A percentile compares a stretch with the other conserved stretches of the same genome.
Evolutionary conservation across 1,284 basidiomycete species (phyloP).

Genomic region (Apiotrichum laibachii): DNA sequence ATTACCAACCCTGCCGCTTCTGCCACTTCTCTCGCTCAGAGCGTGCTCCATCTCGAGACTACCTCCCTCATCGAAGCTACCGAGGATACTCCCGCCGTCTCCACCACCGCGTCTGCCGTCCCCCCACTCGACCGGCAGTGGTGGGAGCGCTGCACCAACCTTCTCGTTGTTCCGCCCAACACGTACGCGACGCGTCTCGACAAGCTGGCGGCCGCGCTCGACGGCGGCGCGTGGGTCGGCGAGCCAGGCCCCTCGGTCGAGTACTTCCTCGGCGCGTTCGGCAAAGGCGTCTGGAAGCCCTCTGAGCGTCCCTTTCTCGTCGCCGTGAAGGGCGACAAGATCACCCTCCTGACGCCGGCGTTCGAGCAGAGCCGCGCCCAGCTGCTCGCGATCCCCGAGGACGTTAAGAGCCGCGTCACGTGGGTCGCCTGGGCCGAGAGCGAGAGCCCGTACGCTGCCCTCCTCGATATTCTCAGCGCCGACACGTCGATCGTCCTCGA

Average conservation of each 20-base stretch:
- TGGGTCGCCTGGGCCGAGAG: constrained; percentile 74
- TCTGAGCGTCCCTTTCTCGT: constrained; percentile 76
- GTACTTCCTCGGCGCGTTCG: constrained; percentile 70
- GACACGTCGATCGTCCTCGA: constrained; percentile 56
- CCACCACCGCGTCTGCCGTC: neutral
- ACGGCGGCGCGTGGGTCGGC: constrained; percentile 53
- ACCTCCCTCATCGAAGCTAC: neutral
- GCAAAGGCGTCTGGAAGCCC: constrained; percentile 59
- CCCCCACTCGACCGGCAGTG: constrained; percentile 3
- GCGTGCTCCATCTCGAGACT: too few relatives aligned
- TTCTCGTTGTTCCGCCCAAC: constrained; percentile 14
- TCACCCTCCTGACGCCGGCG: constrained; percentile 67
- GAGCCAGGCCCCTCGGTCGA: constrained; percentile 70
- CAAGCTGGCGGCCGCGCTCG: constrained; percentile 17
- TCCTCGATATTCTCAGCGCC: constrained; percentile 54
- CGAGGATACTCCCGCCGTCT: neutral
- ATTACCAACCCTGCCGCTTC: neutral
- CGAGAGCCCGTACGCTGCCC: constrained; percentile 63
- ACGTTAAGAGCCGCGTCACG: constrained; percentile 48
- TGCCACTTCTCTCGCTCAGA: neutral
- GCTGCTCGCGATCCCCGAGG: constrained; percentile 55
- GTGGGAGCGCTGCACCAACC: constrained; percentile 11
- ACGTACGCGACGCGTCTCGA: constrained; percentile 21
- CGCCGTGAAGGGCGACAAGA: constrained; percentile 55
- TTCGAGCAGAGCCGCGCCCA: constrained; percentile 74